Base-by-base conservation (phyloP, 345 rosid genomes). In the Pistacia atlantica region DNA sequence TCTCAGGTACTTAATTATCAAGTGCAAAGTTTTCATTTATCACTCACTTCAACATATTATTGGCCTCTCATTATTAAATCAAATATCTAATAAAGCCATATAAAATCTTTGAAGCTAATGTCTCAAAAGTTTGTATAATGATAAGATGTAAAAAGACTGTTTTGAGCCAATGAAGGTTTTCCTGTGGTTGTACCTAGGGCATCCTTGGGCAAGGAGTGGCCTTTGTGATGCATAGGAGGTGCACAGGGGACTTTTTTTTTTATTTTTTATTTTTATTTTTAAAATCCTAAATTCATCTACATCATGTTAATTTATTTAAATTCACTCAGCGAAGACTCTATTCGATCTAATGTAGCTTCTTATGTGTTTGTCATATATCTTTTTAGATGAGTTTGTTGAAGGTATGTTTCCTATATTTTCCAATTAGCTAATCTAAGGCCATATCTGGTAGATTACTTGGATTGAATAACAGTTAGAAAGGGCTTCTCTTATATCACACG, bases 1-100 rank as follows among this genome's bases (percentile, higher is more conserved):
- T 86, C 97, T 77, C 98, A 94, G 97, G 99, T 96, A 75, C 83
- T 83, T 58, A 38, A 72, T 45, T 71, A 9, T 78, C 68, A 67
- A 67, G 65, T 46, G 8, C 22, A 66, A 17, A 14, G 17, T 55
- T 60, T 71, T 65, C 28, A 9, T 74, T 22, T 52, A 20, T 17
- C 20, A 55, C 42, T 73, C 67, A 45, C 54, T 65, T 65, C 56
- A 11, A 45, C 46, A 58, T 51, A 28, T 71, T 31, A 54, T 20
- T 9, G 3, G 49, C 55, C 33, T 64, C 16, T 54, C 57, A 59
- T 25, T 20, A 42, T 57, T 73, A 33, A 62, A 33, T 12, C 49
- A 6, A 2, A 37, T 70, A 13, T 49, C 58, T 59, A 60, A 42
- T 48, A 25, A 38, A 45, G 59, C 55, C 20, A 1, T 54, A 52